Base-by-base conservation (phyloP, 2,329 filamentous ascomycete species). In the Fusarium sp. region DNA sequence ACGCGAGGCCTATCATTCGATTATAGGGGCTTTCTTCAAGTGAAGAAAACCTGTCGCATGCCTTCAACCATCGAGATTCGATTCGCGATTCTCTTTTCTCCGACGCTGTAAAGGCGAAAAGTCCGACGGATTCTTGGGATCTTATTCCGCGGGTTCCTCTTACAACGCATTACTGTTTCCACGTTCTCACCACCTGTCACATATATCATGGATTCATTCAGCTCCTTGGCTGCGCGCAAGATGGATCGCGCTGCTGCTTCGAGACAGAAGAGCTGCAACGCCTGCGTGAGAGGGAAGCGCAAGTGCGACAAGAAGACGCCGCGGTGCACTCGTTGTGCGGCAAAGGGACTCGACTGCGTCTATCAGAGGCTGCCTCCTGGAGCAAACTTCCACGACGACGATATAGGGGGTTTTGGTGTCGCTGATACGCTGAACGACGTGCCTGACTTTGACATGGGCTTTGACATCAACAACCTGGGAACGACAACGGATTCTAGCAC, bases 261-360 rank as follows among this genome's bases (percentile, higher is more conserved):
- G 86, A 77, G 82, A 62, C 83, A 84, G 70, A 84, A 83, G 79
- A 84, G 81, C 76, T 85, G 83, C 78, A 82, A 84, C 66, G 79
- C 82, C 54, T 85, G 83, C 69, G 83, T 85, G 49, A 78, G 78
- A 54, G 80, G 81, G 73, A 85, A 85, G 74, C 78, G 83, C 50
- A 79, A 82, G 62, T 85, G 83, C 74, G 82, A 85, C 72, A 84
- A 84, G 77, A 77, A 74, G 45, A 76, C 75, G 10, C 83, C 83
- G 17, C 74, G 76, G 45, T 85, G 82, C 72, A 78, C 78, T 22
- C 81, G 82, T 52, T 85, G 82, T 71, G 76, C 76, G 6, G 79
- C 78, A 70, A 83, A 81, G 74, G 77, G 78, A 18, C 77, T 81
- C 54, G 75, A 78, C 42, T 85, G 82, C 70, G 72, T 82, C 28